Base-by-base conservation (phyloP, 805 yeast species). In the Yarrowia keelungensis region DNA sequence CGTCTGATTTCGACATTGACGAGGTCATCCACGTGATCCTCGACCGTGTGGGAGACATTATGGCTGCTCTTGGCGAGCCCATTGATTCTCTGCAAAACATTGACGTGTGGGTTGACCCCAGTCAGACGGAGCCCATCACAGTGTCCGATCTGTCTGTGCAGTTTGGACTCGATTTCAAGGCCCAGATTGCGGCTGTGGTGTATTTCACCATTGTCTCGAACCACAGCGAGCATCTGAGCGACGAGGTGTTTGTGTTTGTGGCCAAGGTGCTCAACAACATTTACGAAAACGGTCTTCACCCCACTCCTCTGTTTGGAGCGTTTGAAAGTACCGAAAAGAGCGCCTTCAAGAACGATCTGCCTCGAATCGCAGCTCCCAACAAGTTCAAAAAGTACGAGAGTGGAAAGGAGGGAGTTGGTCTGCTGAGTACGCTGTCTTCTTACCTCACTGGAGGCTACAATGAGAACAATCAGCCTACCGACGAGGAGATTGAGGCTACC, bases 351-450 rank as follows among this genome's bases (percentile, higher is more conserved):
- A 82, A 82, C 0, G 79, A 82, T 5, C 78, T 92, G 58, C 84
- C 89, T 1, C 84, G 81, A 70, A 89, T 91, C 3, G 82, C 83
- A 67, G 91, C 97, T 0, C 87, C 86, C 49, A 86, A 85, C 72
- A 83, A 87, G 9, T 85, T 91, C 50, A 86, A 86, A 73, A 80
- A 79, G 71, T 76, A 86, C 14, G 86, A 86, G 61, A 87, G 89
- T 0, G 84, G 87, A 45, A 90, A 87, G 73, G 97, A 88, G 42
- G 71, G 61, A 15, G 82, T 83, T 11, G 92, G 98, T 1, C 75
- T 95, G n/a, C 85, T 95, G 68, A 90, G 97, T 0, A 90, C 98
- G 0, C 88, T 95, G 73, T 92, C 98, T 0, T 91, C 97, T 0
- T 94, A 92, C 74, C 84, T 95, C 78, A 91, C 95, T 71, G 95